A percentile compares a stretch with the other conserved stretches of the same genome.
Conservation (phyloP, 495 filamentous ascomycete genomes). For the Aspergillus taichungensis region DNA sequence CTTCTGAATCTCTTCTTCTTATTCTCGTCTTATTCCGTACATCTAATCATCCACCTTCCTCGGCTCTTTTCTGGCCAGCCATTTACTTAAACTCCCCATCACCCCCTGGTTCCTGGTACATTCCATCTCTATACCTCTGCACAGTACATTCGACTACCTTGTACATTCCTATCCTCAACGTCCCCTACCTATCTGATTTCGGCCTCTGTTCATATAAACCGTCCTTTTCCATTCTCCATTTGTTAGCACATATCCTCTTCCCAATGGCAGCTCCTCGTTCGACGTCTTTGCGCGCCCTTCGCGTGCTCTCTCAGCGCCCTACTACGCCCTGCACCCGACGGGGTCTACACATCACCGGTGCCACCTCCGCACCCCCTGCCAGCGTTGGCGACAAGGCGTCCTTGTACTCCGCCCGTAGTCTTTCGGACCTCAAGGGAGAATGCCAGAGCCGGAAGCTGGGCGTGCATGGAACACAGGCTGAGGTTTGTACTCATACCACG, state of each 20-base stretch:
- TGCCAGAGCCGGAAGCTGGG: slow-evolving; percentile 29
- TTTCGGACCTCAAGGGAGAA: slow-evolving; percentile 34
- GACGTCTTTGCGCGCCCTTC: slow-evolving; percentile 41
- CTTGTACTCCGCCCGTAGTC: slow-evolving; percentile 24
- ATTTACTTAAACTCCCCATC: background rate
- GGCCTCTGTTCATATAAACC: background rate
- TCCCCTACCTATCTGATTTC: slow-evolving; percentile 5
- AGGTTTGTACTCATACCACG: slow-evolving; percentile 18
- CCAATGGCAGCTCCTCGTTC: slow-evolving; percentile 44
- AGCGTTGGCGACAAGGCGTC: slow-evolving; percentile 28
- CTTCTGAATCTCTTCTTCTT: too few species aligned
- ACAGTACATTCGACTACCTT: slow-evolving; percentile 1
- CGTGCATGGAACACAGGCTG: slow-evolving; percentile 25
- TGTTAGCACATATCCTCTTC: slow-evolving; percentile 6
- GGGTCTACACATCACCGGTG: slow-evolving; percentile 46
- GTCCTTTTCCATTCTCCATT: background rate
- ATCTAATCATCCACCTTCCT: background rate
- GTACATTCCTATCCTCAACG: slow-evolving; percentile 10
- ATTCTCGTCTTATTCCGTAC: too few species aligned
- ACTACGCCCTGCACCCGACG: slow-evolving; percentile 34
- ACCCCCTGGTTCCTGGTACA: background rate
- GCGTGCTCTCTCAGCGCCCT: slow-evolving; percentile 33
- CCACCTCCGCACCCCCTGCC: slow-evolving; percentile 37
- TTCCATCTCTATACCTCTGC: background rate
- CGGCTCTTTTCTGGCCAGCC: slow-evolving; percentile 1